Conservation (phyloP, 192 early-diverging fungal genomes). For the Gigaspora rosea region DNA sequence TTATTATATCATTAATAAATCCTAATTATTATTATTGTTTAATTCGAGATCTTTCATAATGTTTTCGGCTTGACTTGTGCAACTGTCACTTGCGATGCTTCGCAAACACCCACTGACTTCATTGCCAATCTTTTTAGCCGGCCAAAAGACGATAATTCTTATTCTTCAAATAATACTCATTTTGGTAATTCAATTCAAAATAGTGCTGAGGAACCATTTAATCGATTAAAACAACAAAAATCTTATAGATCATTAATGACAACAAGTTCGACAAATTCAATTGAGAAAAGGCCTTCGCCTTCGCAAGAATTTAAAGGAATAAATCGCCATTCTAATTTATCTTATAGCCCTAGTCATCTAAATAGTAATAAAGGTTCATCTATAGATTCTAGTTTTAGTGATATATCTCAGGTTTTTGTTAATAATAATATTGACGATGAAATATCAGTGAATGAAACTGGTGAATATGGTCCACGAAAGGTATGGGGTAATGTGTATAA, state of each 20-base stretch:
- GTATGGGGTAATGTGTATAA: neutral
- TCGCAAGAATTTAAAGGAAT: neutral
- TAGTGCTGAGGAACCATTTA: neutral
- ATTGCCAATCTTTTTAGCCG: constrained; percentile 12
- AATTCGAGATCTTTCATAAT: constrained; percentile 38
- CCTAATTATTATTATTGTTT: too few species aligned
- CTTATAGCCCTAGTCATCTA: neutral
- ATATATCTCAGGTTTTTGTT: too few species aligned
- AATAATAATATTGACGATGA: too few species aligned
- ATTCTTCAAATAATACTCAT: neutral
- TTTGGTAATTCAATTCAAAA: neutral
- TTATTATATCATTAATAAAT: too few species aligned
- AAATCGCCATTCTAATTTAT: constrained; percentile 28
- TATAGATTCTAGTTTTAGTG: neutral
- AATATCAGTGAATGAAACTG: neutral
- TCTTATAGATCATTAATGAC: constrained; percentile 20
- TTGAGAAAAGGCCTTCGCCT: neutral
- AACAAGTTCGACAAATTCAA: constrained; percentile 18
- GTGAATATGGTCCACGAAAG: neutral
- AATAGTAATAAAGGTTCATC: neutral
- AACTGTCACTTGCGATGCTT: constrained; percentile 25
- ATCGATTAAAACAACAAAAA: constrained; percentile 12
- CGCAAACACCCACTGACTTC: constrained; percentile 24
- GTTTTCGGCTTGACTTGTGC: constrained; percentile 18
- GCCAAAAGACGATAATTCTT: constrained; percentile 18